Conservation (phyloP, 352 stramenopile species). For the Phytophthora tubulina region DNA sequence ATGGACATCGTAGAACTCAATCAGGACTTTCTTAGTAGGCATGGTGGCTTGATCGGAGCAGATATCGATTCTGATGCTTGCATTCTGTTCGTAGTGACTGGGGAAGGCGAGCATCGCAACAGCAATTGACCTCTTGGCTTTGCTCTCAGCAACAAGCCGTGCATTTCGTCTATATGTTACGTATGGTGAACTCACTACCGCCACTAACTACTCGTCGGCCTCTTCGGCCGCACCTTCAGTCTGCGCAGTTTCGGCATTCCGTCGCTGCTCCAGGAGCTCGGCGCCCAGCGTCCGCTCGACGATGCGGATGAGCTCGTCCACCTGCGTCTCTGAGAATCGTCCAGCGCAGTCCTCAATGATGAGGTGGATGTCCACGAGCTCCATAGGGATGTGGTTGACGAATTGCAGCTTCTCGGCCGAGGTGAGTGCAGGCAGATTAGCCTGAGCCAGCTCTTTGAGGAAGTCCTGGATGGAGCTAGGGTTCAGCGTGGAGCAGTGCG, state of each 20-base stretch:
- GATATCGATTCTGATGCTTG: conserved; percentile 41
- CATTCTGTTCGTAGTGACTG: conserved; percentile 45
- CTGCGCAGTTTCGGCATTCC: conserved; percentile 44
- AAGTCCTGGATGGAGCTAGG: conserved; percentile 68
- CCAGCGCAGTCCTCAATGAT: conserved; percentile 87
- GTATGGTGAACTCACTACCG: not conserved
- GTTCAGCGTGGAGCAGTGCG: conserved; percentile 62
- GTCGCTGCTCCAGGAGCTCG: conserved; percentile 41
- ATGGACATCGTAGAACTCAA: conserved; percentile 10
- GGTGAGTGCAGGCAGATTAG: conserved; percentile 58
- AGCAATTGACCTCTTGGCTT: conserved; percentile 26
- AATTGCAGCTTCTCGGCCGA: conserved; percentile 86
- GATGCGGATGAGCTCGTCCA: conserved; percentile 78
- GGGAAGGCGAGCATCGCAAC: conserved; percentile 17
- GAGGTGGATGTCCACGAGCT: conserved; percentile 87
- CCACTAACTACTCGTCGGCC: conserved; percentile 26
- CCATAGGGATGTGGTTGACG: conserved; percentile 84
- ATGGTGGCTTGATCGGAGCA: conserved; percentile 21
- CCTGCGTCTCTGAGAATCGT: conserved; percentile 79
- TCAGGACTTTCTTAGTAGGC: conserved; percentile 24
- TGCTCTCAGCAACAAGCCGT: conserved; percentile 9
- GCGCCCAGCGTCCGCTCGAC: conserved; percentile 71
- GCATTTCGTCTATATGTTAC: conserved; percentile 38
- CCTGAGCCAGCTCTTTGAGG: conserved; percentile 58
- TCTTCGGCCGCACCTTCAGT: conserved; percentile 28